Conservation (phyloP, 176 grass and related monocot genomes). For the Musa schizocarpa region DNA sequence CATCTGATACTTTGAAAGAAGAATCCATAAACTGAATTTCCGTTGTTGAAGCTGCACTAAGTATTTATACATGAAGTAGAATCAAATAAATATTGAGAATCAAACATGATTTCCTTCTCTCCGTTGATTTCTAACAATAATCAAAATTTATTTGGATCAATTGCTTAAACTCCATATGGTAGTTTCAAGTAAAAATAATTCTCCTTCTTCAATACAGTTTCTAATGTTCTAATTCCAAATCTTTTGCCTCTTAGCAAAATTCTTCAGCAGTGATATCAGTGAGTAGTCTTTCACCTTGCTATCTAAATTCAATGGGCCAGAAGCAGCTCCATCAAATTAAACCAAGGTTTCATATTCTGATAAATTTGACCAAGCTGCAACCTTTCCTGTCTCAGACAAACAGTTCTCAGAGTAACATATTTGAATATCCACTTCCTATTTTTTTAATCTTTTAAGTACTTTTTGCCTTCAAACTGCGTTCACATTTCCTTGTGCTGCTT, state of each 20-base stretch:
- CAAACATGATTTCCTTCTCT: not conserved
- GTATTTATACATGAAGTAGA: no score
- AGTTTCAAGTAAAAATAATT: conserved; percentile 2
- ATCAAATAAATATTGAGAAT: not conserved
- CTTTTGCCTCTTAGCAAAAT: not conserved
- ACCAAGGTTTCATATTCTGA: not conserved
- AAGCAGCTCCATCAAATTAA: not conserved
- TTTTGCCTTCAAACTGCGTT: not conserved
- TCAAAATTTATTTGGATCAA: conserved; percentile 16
- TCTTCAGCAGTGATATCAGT: not conserved
- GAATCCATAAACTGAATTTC: not conserved
- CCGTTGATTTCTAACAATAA: conserved; percentile 8
- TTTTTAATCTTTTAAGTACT: no score
- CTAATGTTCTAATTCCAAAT: not conserved
- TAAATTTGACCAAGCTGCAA: not conserved
- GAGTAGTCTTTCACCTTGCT: not conserved
- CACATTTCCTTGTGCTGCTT: not conserved
- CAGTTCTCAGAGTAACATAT: not conserved
- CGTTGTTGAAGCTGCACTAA: no score
- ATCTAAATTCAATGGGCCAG: not conserved
- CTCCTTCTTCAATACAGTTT: not conserved
- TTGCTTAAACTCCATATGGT: conserved; percentile 9
- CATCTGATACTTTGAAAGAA: no score
- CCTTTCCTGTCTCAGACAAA: not conserved
- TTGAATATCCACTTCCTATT: not conserved